Evolutionary conservation across 169 alveolate genomes (phyloP).

Genomic region (Eimeria zaria): DNA sequence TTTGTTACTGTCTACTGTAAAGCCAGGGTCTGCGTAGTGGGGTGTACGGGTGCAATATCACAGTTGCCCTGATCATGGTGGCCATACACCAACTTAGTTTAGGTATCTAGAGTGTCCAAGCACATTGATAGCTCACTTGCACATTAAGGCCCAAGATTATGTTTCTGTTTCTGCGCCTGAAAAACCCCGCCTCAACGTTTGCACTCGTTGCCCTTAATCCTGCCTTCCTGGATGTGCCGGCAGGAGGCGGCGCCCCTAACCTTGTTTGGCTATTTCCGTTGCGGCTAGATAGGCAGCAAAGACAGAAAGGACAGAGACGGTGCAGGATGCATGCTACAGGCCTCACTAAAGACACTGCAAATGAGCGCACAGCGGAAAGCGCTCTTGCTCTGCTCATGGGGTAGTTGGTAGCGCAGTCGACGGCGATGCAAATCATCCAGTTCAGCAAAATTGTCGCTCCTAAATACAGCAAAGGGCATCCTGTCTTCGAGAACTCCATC

Average conservation of each 20-base stretch:
- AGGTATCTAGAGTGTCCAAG: neutral
- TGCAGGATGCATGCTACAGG: neutral
- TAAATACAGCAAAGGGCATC: constrained; percentile 50
- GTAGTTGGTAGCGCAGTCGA: constrained; percentile 38
- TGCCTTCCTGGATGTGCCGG: constrained; percentile 8
- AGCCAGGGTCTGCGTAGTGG: neutral
- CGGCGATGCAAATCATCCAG: constrained; percentile 44
- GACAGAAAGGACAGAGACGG: neutral
- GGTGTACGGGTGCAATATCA: neutral
- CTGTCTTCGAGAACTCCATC: constrained; percentile 56
- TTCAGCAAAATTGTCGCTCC: constrained; percentile 47
- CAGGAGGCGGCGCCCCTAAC: neutral
- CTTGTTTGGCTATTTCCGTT: neutral
- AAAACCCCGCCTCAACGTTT: neutral
- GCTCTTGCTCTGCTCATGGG: constrained; percentile 70
- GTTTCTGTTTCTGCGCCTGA: neutral
- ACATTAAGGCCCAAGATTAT: neutral
- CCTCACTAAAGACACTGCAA: neutral
- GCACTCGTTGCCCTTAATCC: neutral
- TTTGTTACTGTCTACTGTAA: neutral
- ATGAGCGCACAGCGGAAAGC: neutral
- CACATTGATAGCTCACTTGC: neutral
- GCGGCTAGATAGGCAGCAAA: neutral
- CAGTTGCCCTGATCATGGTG: neutral
- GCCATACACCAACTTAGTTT: no score